Conservation (phyloP, 371 early-diverging fungal genomes). For the Mortierella sp. region DNA sequence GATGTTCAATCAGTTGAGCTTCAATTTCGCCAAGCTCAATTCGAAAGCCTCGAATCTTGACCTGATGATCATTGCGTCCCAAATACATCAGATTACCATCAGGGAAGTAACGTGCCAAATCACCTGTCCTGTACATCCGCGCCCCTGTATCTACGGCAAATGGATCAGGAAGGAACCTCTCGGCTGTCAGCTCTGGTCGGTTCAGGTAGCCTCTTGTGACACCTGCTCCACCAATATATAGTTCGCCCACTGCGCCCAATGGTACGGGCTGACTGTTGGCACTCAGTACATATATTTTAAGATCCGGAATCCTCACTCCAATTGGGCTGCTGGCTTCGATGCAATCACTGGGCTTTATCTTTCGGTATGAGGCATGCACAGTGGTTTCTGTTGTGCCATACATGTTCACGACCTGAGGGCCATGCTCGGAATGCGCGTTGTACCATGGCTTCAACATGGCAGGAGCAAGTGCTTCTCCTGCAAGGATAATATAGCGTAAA, state of each 20-base stretch:
- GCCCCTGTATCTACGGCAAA: constrained; percentile 1
- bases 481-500: no score
- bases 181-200: constrained; percentile 30
- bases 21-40: constrained; percentile 60
- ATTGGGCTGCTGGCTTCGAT: not conserved
- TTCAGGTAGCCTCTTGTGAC: constrained; percentile 49
- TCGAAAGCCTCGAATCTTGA: constrained; percentile 62
- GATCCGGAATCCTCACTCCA: no score
- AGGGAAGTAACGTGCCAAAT: constrained; percentile 46
- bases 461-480: no score
- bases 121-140: constrained; percentile 59
- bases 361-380: no score
- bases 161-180: constrained; percentile 25
- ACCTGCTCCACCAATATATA: constrained; percentile 19
- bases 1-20: constrained; percentile 22
- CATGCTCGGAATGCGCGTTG: no score
- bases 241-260: constrained; percentile 39
- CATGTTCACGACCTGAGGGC: no score
- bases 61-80: constrained; percentile 53
- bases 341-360: no score
- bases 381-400: no score
- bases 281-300: no score
- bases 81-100: constrained; percentile 53
- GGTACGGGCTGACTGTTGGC: constrained; percentile 12
- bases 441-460: no score